A percentile compares a stretch with the other conserved stretches of the same genome.
phyloP scores from a whole-genome alignment of 805 yeast genomes.

The Wickerhamiella cacticola region DNA sequence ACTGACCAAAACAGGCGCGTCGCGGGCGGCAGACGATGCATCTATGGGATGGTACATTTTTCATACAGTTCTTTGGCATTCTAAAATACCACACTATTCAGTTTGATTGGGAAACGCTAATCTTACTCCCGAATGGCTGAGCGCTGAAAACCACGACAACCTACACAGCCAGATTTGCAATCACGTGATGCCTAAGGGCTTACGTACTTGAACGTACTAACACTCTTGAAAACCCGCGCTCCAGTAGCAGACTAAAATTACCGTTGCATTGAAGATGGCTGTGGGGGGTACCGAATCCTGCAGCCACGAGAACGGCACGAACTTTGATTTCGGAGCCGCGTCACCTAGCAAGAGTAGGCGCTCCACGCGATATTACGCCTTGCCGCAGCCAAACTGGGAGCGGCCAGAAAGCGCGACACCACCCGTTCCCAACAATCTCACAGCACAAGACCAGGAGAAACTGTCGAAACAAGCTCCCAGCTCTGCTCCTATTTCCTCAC shows the following conservation, averaged over 20 bases:
- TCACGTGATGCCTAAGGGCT: not conserved
- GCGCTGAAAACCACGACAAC: too few species aligned
- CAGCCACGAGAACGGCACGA: conserved; percentile 9
- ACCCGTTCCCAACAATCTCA: conserved; percentile 45
- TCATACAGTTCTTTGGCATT: too few species aligned
- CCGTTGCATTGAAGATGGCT: conserved; percentile 12
- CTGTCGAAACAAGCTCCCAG: not conserved
- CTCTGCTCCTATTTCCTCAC: not conserved
- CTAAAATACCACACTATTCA: too few species aligned
- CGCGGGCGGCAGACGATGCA: too few species aligned
- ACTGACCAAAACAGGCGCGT: too few species aligned
- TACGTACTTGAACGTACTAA: not conserved
- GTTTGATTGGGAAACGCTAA: too few species aligned
- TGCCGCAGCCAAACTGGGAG: conserved; percentile 13
- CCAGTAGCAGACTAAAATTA: not conserved
- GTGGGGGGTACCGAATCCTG: conserved; percentile 13
- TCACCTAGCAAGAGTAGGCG: conserved; percentile 3
- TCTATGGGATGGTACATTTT: too few species aligned
- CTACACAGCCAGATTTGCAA: too few species aligned
- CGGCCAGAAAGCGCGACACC: conserved; percentile 2
- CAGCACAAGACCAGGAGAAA: not conserved
- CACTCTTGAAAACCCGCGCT: conserved; percentile 3
- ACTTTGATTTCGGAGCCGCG: conserved; percentile 4
- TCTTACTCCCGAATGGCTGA: too few species aligned
- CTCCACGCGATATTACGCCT: conserved; percentile 9